Base-by-base conservation (phyloP, 345 rosid genomes). In the Turritis glabra region DNA sequence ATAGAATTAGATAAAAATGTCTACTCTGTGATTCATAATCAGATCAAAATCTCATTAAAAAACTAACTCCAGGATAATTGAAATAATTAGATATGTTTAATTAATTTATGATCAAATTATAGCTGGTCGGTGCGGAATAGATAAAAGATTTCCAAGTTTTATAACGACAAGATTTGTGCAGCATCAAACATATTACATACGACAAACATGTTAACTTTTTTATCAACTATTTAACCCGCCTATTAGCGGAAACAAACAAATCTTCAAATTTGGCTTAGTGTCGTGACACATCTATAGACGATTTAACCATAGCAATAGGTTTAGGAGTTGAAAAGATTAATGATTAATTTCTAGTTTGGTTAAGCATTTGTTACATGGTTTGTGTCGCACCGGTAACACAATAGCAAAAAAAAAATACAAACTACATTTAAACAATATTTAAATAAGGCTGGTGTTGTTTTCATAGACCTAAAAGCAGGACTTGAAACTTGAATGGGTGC, bases 141-240 rank as follows among this genome's bases (percentile, higher is more conserved):
- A 68, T 61, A 26, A 13, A 51, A 52, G 12, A 19, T 21, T 57
- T 14, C 22, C 32, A 30, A 44, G 18, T 19, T 46, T 12, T 13
- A 1, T 13, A 50, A 14, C n/a, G 4, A 35, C 43, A 46, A 21
- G 25, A 58, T 58, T 46, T 58, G 13, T 58, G 47, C 18, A 22
- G 37, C 26, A 55, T 27, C 41, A 69, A 29, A 69, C 30, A 32
- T 19, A 19, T 38, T 32, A 46, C 32, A 22, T 23, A 46, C 47
- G 57, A 58, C 66, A 58, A 71, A 35, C 67, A 50, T 23, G n/a
- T 9, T 44, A 30, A 57, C 44, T 10, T 44, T 57, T 25, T 40
- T 17, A 40, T 40, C 29, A 68, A 26, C 41, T 27, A 40, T 69
- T 41, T 19, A 55, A 55, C 54, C 27, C 8, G 29, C 41, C 19